These are phyloP conservation scores for Podospora didyma DNA, from an alignment of 495 filamentous ascomycete species.

Conservation along the genomic window DNA sequence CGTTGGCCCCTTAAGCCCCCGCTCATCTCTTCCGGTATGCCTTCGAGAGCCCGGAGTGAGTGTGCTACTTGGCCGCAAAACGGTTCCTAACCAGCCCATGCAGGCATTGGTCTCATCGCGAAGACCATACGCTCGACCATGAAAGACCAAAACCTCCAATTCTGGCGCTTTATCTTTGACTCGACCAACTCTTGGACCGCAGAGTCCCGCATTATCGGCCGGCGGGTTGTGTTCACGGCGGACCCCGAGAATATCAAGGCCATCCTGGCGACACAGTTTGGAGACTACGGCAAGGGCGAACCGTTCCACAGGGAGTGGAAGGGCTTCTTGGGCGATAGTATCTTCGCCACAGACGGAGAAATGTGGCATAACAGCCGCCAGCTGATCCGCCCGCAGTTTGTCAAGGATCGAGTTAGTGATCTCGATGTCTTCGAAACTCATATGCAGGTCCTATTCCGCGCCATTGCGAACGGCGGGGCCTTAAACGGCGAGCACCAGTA, in stretches of 20 bases:
- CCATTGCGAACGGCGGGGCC: constrained; percentile 56
- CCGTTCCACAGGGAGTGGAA: constrained; percentile 66
- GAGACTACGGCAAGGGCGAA: constrained; percentile 68
- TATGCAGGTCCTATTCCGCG: constrained; percentile 57
- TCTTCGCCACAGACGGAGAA: constrained; percentile 74
- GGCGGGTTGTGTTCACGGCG: constrained; percentile 59
- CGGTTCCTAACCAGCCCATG: constrained; percentile 2
- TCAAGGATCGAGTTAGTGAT: constrained; percentile 74
- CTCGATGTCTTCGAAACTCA: constrained; percentile 77
- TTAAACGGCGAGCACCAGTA: constrained; percentile 36
- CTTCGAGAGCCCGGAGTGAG: not conserved
- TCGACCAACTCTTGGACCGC: constrained; percentile 45
- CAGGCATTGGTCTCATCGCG: constrained; percentile 62
- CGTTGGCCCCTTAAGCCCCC: not conserved
- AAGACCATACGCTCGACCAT: constrained; percentile 46
- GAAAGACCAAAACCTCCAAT: constrained; percentile 51
- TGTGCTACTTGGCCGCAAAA: constrained; percentile 26
- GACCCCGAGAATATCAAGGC: constrained; percentile 87
- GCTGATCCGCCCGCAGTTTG: constrained; percentile 79
- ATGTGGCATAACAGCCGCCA: constrained; percentile 72
- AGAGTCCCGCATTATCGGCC: constrained; percentile 54
- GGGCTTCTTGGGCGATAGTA: constrained; percentile 71
- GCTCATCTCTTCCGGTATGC: not conserved
- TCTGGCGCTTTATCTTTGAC: constrained; percentile 54
- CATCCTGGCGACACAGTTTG: constrained; percentile 73